Evolutionary conservation across 129 eudicot genomes (phyloP).

Genomic region (Helianthus annuus): DNA sequence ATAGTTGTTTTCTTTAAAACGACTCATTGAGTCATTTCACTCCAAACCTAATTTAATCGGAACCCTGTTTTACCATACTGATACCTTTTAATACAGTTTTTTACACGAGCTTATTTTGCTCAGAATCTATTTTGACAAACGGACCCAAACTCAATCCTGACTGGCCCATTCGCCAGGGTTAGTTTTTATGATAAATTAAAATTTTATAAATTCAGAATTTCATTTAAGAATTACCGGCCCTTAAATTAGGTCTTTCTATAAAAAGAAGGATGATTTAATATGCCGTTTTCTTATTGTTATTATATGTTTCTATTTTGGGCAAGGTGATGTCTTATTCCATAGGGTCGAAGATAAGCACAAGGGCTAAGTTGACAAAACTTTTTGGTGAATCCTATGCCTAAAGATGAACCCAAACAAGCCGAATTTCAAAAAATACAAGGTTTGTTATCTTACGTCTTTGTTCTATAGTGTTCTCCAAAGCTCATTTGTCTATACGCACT

Average conservation of each 20-base stretch:
- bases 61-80: too few relatives aligned
- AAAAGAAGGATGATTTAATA: background rate
- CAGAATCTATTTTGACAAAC: too few relatives aligned
- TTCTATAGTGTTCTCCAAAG: conserved; percentile 37
- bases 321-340: conserved; percentile 1
- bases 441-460: background rate
- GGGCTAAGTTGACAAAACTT: conserved; percentile 26
- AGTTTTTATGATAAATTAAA: conserved; percentile 4
- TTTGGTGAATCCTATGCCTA: conserved; percentile 37
- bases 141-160: too few relatives aligned
- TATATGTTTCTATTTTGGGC: conserved; percentile 1
- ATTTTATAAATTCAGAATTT: background rate
- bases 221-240: background rate
- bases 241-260: background rate
- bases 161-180: background rate
- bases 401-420: conserved; percentile 29
- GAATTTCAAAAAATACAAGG: conserved; percentile 9
- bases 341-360: conserved; percentile 28
- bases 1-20: too few relatives aligned
- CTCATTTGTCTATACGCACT: conserved; percentile 20
- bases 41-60: too few relatives aligned
- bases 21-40: too few relatives aligned
- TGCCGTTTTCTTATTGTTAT: background rate
- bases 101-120: too few relatives aligned
- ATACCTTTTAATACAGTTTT: too few relatives aligned